Base-by-base conservation (phyloP, 2,329 filamentous ascomycete species). In the Aureobasidium leucospermi region DNA sequence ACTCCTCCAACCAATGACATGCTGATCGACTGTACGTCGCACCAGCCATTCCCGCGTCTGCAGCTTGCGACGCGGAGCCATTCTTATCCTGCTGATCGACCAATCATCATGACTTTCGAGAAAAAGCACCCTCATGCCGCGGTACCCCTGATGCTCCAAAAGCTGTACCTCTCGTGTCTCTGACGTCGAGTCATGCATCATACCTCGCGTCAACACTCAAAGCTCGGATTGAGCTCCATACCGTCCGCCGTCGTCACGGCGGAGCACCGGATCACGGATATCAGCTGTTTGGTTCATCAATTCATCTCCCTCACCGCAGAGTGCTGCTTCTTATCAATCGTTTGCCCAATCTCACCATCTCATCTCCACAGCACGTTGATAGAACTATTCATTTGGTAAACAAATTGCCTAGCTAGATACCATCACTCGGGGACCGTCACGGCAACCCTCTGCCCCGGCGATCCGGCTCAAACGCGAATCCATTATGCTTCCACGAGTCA, bases 111-210 rank as follows among this genome's bases (percentile, higher is more conserved):
- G 34, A 4, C 16, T 16, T 58, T 47, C 42, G 43, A 58, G 55
- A 58, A 58, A 58, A 58, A 58, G 55, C 42, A 58, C 55, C n/a
- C 34, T 43, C 39, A 31, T 32, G 55, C 23, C 55, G 32, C 43
- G 28, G 55, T 41, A 48, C 55, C 55, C 55, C 55, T 58, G 55
- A 48, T 43, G 42, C 32, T 47, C 34, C 41, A 38, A 29, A 32
- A 43, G 38, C 39, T 55, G 39, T 43, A 43, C 29, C 51, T 55
- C 10, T 57, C 52, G 41, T 57, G 52, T 57, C 41, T 58, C 55
- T 58, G 55, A 58, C 55, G 55, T 48, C 23, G 55, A 58, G 55
- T 58, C 55, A 58, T 58, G 55, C 55, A 48, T 58, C 42, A 39
- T 48, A 39, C 42, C 32, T 45, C 52, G 52, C 52, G 19, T 56